Base-by-base conservation (phyloP, 73 alveolate genomes). In the Effrenium voratum region DNA sequence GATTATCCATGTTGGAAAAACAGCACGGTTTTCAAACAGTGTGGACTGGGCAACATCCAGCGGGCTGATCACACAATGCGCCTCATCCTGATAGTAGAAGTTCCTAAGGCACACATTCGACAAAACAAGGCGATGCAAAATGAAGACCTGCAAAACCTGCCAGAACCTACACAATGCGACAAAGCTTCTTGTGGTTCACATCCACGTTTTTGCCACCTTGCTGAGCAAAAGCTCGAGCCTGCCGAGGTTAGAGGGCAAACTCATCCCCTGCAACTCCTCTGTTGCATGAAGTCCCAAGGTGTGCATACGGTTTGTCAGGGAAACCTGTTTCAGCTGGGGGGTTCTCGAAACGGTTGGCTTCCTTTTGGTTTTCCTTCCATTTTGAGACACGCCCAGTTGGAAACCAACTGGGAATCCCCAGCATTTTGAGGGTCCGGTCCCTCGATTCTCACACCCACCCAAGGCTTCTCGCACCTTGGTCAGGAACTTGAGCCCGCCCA, bases 151-250 rank as follows among this genome's bases (percentile, higher is more conserved):
- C 40, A 41, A 57, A 41, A 5, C 6, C 22, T 41, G 55, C n/a
- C 55, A 24, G 15, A 19, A 34, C 55, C 3, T 50, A 26, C 38
- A 5, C 32, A 63, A 63, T 16, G 8, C 34, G 68, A 44, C n/a
- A 49, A 45, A 60, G 83, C 59, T 24, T 41, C 95, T 87, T 87
- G 38, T 87, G 95, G 22, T 45, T 46, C 26, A 87, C 36, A 49
- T 87, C 95, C 46, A 87, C 40, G 73, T 60, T 38, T 30, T 60
- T 24, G 36, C 95, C 95, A 16, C 40, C 93, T 44, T 87, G 59
- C 50, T 87, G 84, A 12, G 95, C 95, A 63, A 60, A 50, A 24
- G 95, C 95, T 72, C 84, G 95, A 26, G 95, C 83, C 94, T 85
- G 59, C 80, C 13, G 5, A n/a, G 10, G 79, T 41, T 66, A 41